Evolutionary conservation across 768 basidiomycete species (phyloP), one percentile per base, ranked within the genome.

Genomic region (Trametes punicea): DNA sequence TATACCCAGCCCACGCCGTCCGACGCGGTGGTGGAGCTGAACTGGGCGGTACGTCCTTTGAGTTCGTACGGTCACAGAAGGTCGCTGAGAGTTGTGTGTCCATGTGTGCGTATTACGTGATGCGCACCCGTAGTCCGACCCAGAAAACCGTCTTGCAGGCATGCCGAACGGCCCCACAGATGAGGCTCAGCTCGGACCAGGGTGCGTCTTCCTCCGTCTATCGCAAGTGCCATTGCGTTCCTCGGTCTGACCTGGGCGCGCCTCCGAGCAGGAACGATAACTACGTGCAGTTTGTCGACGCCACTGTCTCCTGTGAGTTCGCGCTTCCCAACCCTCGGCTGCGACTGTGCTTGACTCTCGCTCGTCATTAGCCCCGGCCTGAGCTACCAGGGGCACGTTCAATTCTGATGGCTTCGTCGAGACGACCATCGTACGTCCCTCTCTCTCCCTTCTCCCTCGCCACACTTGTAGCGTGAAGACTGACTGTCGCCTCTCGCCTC

Each of bases 341-440:
- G 13, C 8, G 31, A 8, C 13, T 7, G 13, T 13, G 8, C 7
- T 7, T 31, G 31, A 13, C 13, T 31, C 31, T 31, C 31, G 13
- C 31, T 13, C 13, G 8, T 8, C 7, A 26, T 23, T n/a, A 50
- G 48, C 48, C 33, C 18, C 16, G 3, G 26, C 36, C 13, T 34
- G 48, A 1, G 48, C 36, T 2, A 4, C 26, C 11, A 27, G 0
- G 2, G 48, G 48, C n/a, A 16, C 15, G 26, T 39, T 39, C 36
- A n/a, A 27, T 23, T 0, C 6, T 10, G 48, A 38, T 13, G 48
- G 48, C 15, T 50, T n/a, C 38, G 36, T 38, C 23, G 23, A 18
- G 8, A 50, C 48, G 36, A 50, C 48, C 34, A 50, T 50, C 36
- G 48, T 50, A 16, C 48, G 48, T n/a, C n/a, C n/a, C n/a, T n/a